Evolutionary conservation across 805 yeast genomes (phyloP).

Genomic region (Hanseniaspora clermontiae): DNA sequence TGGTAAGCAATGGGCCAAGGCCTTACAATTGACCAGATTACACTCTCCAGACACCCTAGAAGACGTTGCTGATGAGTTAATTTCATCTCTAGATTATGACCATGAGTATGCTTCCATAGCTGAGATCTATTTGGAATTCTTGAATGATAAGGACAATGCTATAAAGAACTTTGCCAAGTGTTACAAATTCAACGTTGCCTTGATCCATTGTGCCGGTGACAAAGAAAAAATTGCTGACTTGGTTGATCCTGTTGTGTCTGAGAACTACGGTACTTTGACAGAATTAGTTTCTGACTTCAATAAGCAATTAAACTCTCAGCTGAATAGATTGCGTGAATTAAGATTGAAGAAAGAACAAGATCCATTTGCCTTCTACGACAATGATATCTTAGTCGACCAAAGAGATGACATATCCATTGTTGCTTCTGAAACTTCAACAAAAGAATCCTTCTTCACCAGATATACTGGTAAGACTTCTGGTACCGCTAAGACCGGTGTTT

Average conservation of each 20-base stretch:
- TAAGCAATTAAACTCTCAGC: constrained; percentile 71
- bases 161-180: constrained; percentile 60
- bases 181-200: constrained; percentile 62
- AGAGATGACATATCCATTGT: constrained; percentile 93
- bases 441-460: constrained; percentile 85
- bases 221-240: constrained; percentile 41
- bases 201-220: constrained; percentile 32
- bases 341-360: constrained; percentile 72
- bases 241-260: constrained; percentile 65
- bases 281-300: constrained; percentile 90
- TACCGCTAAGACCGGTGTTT: constrained; percentile 92
- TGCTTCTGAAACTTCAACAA: constrained; percentile 83
- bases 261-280: constrained; percentile 76
- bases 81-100: constrained; percentile 47
- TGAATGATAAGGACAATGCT: constrained; percentile 50
- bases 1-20: constrained; percentile 77
- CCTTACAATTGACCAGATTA: constrained; percentile 46
- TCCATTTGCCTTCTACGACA: constrained; percentile 75
- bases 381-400: constrained; percentile 43
- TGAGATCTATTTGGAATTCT: constrained; percentile 49
- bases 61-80: constrained; percentile 47
- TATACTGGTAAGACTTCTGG: constrained; percentile 94
- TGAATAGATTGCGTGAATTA: constrained; percentile 69
- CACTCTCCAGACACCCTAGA: constrained; percentile 31
- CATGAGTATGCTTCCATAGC: constrained; percentile 76